Base-by-base conservation (phyloP, 495 filamentous ascomycete species). In the Beverwykella pulmonaria region DNA sequence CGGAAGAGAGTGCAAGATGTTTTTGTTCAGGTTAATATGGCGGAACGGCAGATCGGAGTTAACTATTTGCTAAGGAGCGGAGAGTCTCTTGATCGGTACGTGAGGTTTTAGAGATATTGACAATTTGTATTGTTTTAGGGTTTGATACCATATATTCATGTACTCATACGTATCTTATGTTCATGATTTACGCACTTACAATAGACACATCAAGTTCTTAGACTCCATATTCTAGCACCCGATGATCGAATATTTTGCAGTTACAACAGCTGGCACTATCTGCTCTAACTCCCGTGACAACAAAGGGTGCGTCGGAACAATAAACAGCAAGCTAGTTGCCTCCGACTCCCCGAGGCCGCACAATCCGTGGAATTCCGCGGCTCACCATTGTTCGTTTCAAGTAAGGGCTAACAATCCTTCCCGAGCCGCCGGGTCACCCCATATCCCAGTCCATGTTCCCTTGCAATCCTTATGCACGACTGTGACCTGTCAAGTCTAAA, bases 11-110 rank as follows among this genome's bases (percentile, higher is more conserved):
- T 68, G 41, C 65, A 68, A 25, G 59, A 68, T 47, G 53, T 68
- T 9, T 68, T 58, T 25, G 65, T 68, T 22, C 23, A 22, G 14
- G 65, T 68, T 7, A 68, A 63, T 23, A 63, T 68, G 65, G 53
- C 65, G 19, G 65, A 68, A 26, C 22, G 61, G 19, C 54, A 69
- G 20, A 62, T 64, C 41, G 57, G 60, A 1, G 61, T 64, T 1
- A 69, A 65, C 23, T 64, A 64, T 49, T 26, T 59, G 23, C 53
- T 64, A 61, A 9, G 67, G 32, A 65, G 56, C 44, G 67, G 67
- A n/a, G 46, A 56, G 34, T 54, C n/a, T 34, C 7, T 69, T 1
- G 61, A 65, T 32, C 49, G 55, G 47, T 62, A 69, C 53, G 67
- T 69, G 0, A 61, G 60, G 22, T 60, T 65, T 30, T 69, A 56